A percentile compares a stretch with the other conserved stretches of the same genome.
Conservation (phyloP, 495 filamentous ascomycete species). For the Usnea hakonensis region DNA sequence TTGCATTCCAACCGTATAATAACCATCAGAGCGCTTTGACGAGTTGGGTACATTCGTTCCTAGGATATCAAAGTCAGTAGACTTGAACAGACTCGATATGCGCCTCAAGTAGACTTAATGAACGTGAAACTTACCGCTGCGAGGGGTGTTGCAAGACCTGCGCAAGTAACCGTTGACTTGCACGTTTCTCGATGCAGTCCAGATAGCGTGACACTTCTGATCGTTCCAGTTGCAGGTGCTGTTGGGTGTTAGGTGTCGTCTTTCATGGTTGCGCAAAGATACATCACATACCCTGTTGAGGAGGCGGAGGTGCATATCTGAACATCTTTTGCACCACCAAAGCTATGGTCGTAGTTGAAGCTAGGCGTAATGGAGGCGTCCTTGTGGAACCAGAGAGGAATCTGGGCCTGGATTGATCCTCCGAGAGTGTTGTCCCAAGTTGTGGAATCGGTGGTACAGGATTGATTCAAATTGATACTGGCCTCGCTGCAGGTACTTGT, state of each 20-base stretch:
- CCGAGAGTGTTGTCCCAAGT: conserved; percentile 14
- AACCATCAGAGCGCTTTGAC: conserved; percentile 1
- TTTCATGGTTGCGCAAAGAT: neutral
- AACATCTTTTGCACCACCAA: conserved; percentile 4
- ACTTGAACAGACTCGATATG: neutral
- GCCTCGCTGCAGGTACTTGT: conserved; percentile 6
- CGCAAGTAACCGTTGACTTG: conserved; percentile 6
- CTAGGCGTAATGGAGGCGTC: neutral
- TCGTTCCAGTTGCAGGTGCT: conserved; percentile 11
- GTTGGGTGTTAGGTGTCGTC: neutral
- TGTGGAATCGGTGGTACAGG: conserved; percentile 9
- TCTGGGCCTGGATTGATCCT: conserved; percentile 4
- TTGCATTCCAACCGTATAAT: conserved; percentile 12
- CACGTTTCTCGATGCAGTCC: conserved; percentile 8
- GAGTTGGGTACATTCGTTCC: conserved; percentile 8
- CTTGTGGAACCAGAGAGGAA: conserved; percentile 12
- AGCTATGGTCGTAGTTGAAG: conserved; percentile 12
- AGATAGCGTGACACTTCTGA: conserved; percentile 7
- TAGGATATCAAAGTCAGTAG: conserved; percentile 1
- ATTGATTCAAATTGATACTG: conserved; percentile 1
- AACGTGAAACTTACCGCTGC: conserved; percentile 1
- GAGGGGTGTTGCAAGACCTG: conserved; percentile 10
- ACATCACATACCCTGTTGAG: neutral
- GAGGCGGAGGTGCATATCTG: conserved; percentile 8
- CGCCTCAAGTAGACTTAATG: neutral